phyloP scores from a whole-genome alignment of 2,329 filamentous ascomycete genomes.

The Stagonosporopsis chrysanthemi region DNA sequence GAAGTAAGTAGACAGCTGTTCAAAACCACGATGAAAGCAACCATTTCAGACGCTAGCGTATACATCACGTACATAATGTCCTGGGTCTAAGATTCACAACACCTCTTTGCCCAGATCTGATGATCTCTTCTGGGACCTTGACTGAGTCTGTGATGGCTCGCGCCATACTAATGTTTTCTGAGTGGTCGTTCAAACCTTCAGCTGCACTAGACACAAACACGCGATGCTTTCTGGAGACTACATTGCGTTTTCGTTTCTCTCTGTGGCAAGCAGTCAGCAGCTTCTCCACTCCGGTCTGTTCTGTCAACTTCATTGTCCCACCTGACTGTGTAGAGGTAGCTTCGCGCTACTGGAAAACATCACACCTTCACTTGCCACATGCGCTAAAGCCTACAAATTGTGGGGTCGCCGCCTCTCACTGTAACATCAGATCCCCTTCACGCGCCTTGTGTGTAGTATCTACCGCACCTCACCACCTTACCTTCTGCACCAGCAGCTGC shows the following conservation, averaged over 20 bases:
- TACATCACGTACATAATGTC: not conserved
- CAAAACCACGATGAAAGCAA: not conserved
- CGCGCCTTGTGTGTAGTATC: not conserved
- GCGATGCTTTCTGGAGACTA: not conserved
- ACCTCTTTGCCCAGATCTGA: too few relatives aligned
- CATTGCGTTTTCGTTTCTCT: not conserved
- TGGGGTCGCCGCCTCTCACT: not conserved
- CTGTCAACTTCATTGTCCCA: not conserved
- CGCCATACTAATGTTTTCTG: not conserved
- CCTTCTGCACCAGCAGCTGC: not conserved
- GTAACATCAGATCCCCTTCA: not conserved
- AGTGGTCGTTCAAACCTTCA: not conserved
- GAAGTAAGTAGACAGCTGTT: constrained; percentile 9
- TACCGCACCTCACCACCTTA: not conserved
- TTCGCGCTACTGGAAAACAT: not conserved
- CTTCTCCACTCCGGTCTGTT: not conserved
- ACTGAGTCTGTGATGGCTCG: not conserved
- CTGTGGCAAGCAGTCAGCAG: not conserved
- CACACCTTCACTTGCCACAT: not conserved
- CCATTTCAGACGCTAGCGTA: not conserved
- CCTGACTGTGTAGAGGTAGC: not conserved
- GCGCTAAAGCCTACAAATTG: not conserved
- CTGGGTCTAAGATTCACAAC: not conserved
- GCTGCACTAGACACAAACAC: not conserved
- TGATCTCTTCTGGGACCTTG: too few relatives aligned